Conservation (phyloP, 257 asterid genomes). For the Fraxinus anomala region DNA sequence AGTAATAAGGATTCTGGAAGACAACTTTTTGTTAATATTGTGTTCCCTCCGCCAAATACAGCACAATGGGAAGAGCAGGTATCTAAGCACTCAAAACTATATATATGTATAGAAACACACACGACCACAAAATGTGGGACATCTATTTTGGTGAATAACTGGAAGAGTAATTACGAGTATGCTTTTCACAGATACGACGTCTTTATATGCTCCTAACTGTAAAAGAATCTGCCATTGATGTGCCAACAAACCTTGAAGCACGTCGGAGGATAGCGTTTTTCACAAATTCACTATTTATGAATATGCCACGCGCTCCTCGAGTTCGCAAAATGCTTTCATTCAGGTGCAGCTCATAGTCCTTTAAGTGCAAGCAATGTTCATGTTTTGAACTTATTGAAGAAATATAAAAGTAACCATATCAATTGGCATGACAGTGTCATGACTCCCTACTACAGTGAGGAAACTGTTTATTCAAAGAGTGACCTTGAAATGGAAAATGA, state of each 20-base stretch:
- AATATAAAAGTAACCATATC: background rate
- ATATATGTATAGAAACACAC: background rate
- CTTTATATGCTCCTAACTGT: conserved; percentile 94
- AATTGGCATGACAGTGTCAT: conserved; percentile 69
- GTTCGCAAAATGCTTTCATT: conserved; percentile 98
- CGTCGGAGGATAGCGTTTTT: conserved; percentile 90
- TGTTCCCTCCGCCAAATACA: conserved; percentile 39
- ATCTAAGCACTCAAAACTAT: background rate
- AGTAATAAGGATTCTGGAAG: conserved; percentile 82
- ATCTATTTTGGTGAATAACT: conserved; percentile 15
- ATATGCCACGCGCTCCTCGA: conserved; percentile 97
- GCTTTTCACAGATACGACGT: conserved; percentile 71
- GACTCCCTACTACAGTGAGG: conserved; percentile 98
- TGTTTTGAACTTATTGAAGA: background rate
- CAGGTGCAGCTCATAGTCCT: conserved; percentile 50
- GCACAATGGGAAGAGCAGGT: conserved; percentile 99
- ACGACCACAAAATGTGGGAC: background rate
- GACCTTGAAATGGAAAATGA: conserved; percentile 98
- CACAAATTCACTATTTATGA: conserved; percentile 92
- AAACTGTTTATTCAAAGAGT: conserved; percentile 88
- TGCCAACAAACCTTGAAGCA: conserved; percentile 96
- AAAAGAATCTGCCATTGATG: conserved; percentile 88
- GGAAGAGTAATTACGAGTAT: conserved; percentile 13
- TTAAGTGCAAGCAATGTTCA: conserved; percentile 9
- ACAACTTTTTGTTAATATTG: conserved; percentile 76